Conservation (phyloP, 768 basidiomycete species). For the Neoboletus magnificus region DNA sequence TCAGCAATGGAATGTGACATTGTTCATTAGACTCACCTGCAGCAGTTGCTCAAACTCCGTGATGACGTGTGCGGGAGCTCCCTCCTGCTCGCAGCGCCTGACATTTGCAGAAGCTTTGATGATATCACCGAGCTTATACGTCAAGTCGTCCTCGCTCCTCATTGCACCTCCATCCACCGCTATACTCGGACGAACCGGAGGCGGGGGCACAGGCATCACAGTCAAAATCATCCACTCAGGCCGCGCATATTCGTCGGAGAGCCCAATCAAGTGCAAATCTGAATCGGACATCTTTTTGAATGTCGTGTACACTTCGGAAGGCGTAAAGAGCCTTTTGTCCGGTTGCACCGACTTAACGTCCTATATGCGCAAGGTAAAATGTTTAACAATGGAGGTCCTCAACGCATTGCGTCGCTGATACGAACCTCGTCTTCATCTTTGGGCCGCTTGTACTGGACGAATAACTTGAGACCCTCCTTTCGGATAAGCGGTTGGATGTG, state of each 20-base stretch:
- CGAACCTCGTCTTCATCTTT: slow-evolving; percentile 93
- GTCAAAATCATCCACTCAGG: slow-evolving; percentile 99
- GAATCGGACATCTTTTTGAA: slow-evolving; percentile 92
- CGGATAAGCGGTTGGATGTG: slow-evolving; percentile 85
- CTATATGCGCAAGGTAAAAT: slow-evolving; percentile 35
- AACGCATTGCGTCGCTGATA: slow-evolving; percentile 17
- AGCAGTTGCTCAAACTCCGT: slow-evolving; percentile 94
- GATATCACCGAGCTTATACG: slow-evolving; percentile 95
- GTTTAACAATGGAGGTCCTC: slow-evolving; percentile 11
- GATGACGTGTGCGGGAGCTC: slow-evolving; percentile 93
- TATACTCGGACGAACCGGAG: slow-evolving; percentile 96
- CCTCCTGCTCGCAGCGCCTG: slow-evolving; percentile 90
- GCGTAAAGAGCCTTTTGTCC: slow-evolving; percentile 78
- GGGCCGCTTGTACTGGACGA: slow-evolving; percentile 90
- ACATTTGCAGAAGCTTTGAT: slow-evolving; percentile 94
- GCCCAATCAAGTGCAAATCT: slow-evolving; percentile 84
- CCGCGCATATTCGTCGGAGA: slow-evolving; percentile 93
- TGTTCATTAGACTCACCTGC: slow-evolving; percentile 55
- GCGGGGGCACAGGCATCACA: slow-evolving; percentile 95
- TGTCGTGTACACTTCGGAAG: slow-evolving; percentile 89
- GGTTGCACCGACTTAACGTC: slow-evolving; percentile 79
- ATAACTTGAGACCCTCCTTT: slow-evolving; percentile 94
- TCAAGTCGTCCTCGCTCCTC: slow-evolving; percentile 97
- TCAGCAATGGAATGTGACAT: neutral
- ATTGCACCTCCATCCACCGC: slow-evolving; percentile 95